These are phyloP conservation scores for Sporothrix curviconia DNA, from an alignment of 2,329 filamentous ascomycete species.

Conservation along the genomic window DNA sequence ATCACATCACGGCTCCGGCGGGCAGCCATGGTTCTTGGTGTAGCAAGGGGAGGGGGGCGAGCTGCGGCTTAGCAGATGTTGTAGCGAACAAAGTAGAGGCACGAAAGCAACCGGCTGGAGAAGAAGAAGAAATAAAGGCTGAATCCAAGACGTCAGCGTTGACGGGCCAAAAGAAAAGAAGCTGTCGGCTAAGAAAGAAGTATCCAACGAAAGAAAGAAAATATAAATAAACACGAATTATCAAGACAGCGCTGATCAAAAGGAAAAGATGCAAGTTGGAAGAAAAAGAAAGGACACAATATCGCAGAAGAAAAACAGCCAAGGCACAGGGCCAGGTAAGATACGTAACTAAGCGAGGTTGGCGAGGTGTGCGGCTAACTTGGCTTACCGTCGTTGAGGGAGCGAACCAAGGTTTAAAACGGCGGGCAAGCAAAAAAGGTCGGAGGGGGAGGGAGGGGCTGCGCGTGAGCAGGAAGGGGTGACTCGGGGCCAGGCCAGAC, in stretches of 20 bases:
- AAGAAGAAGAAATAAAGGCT: too few species aligned
- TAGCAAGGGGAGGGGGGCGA: background rate
- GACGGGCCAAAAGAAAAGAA: too few species aligned
- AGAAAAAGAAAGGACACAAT: background rate
- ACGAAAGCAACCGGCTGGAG: too few species aligned
- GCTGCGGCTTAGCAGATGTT: background rate
- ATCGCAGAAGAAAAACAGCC: background rate
- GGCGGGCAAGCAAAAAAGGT: background rate
- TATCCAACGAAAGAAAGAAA: too few species aligned
- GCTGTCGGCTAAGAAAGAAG: too few species aligned
- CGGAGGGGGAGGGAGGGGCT: constrained; percentile 9
- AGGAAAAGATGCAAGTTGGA: too few species aligned
- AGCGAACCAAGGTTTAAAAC: background rate
- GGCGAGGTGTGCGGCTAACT: constrained; percentile 1
- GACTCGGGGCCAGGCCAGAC: background rate
- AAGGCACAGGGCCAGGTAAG: background rate
- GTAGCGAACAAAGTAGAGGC: too few species aligned
- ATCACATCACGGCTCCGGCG: constrained; percentile 13
- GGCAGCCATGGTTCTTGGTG: constrained; percentile 15
- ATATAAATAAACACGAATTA: too few species aligned
- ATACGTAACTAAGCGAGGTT: background rate
- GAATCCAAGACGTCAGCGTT: too few species aligned
- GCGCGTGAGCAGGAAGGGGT: background rate
- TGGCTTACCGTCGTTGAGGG: background rate
- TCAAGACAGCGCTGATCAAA: too few species aligned